Evolutionary conservation across 1,139 yeast genomes (phyloP).

Genomic region (Arxiozyma slooffiae): DNA sequence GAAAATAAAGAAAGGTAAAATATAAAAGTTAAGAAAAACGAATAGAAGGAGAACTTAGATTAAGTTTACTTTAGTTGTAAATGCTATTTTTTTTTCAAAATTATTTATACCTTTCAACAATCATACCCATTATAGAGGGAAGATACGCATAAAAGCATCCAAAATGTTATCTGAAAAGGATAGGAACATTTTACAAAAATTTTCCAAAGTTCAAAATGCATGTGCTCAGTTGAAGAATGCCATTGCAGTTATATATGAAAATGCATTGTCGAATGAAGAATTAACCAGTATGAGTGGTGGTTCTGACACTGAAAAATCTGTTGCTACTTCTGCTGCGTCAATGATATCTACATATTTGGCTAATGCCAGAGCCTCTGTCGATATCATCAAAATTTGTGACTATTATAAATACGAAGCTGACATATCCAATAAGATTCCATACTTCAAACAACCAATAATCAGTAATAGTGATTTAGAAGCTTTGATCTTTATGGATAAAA

Average conservation of each 20-base stretch:
- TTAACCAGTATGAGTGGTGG: conserved; percentile 1
- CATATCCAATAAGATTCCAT: neutral
- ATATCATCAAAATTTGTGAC: conserved; percentile 5
- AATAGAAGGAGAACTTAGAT: neutral
- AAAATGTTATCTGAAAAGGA: neutral
- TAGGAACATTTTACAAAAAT: neutral
- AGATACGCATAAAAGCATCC: neutral
- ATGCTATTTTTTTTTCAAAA: too few species aligned
- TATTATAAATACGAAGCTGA: conserved; percentile 6
- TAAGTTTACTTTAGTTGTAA: neutral
- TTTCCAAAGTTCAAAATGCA: conserved; percentile 5
- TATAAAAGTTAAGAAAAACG: too few species aligned
- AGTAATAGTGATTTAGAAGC: neutral
- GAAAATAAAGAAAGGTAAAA: too few species aligned
- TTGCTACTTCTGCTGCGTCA: conserved; percentile 6
- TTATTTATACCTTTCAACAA: too few species aligned
- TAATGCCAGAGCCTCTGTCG: conserved; percentile 4
- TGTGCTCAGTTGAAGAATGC: conserved; percentile 3
- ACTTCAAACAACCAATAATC: conserved; percentile 2
- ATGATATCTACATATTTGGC: conserved; percentile 6
- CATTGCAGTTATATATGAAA: conserved; percentile 5
- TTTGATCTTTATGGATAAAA: conserved; percentile 1
- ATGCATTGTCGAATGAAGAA: conserved; percentile 6
- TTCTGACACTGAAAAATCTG: conserved; percentile 2
- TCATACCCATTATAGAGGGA: too few species aligned